A percentile compares a stretch with the other conserved stretches of the same genome.
Conservation (phyloP, 306 rosid genomes). For the Oemleria cerasiformis region DNA sequence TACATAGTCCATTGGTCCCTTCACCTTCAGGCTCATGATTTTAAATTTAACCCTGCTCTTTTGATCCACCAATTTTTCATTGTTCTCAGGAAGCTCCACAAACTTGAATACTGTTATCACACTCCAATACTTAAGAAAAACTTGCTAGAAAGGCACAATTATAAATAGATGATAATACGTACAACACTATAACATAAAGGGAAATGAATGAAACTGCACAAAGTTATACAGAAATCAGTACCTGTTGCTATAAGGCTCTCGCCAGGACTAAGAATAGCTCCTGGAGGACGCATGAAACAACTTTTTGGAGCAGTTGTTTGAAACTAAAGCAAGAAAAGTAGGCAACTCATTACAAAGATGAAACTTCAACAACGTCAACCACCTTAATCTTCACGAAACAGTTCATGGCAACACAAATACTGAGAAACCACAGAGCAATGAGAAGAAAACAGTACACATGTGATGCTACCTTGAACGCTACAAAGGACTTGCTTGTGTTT, state of each 20-base stretch:
- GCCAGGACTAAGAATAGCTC: constrained; percentile 93
- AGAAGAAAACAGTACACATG: constrained; percentile 4
- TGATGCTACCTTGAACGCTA: constrained; percentile 83
- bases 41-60: constrained; percentile 90
- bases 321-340: constrained; percentile 46
- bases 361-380: not conserved
- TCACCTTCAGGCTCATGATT: constrained; percentile 99
- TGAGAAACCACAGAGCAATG: not conserved
- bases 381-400: not conserved
- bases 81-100: constrained; percentile 89
- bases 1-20: constrained; percentile 78
- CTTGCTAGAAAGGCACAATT: not conserved
- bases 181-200: not conserved
- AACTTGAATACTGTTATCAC: constrained; percentile 78
- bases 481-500: constrained; percentile 84
- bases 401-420: not conserved
- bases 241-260: constrained; percentile 97
- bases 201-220: not conserved
- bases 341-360: constrained; percentile 24
- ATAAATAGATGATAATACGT: not conserved
- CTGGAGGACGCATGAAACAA: constrained; percentile 99
- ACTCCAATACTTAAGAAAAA: constrained; percentile 20
- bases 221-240: constrained; percentile 27
- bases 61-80: constrained; percentile 75
- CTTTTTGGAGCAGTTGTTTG: constrained; percentile 99